A percentile compares a stretch with the other conserved stretches of the same genome.
phyloP scores from a whole-genome alignment of 2,329 filamentous ascomycete species.

The Parasarocladium wereldwijsianum region DNA sequence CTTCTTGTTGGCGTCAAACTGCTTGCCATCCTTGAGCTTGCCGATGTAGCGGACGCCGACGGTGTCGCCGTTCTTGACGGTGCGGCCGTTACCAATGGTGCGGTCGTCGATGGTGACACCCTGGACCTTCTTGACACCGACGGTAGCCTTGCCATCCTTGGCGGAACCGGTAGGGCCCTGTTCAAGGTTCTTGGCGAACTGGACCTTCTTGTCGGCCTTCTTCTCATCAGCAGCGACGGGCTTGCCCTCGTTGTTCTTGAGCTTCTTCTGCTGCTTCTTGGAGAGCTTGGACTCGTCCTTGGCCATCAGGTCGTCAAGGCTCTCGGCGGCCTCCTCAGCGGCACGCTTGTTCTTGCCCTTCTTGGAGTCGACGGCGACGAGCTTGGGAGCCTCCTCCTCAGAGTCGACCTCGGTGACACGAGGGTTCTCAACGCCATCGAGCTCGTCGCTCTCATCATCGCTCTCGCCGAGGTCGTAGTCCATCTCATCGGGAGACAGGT shows the following conservation, averaged over 20 bases:
- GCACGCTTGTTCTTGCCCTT: constrained; percentile 91
- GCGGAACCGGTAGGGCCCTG: constrained; percentile 76
- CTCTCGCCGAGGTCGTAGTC: constrained; percentile 60
- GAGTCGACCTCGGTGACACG: constrained; percentile 73
- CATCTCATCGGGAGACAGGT: constrained; percentile 68
- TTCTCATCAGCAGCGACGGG: constrained; percentile 49
- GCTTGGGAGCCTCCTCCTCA: constrained; percentile 56
- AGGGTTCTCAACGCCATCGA: constrained; percentile 64
- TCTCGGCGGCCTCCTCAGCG: constrained; percentile 58
- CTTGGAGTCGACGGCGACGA: constrained; percentile 35
- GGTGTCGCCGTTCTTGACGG: constrained; percentile 78
- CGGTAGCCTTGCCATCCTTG: constrained; percentile 27
- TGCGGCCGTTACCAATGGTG: constrained; percentile 73
- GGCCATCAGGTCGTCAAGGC: constrained; percentile 72
- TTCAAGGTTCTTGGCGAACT: constrained; percentile 98
- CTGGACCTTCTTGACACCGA: constrained; percentile 64
- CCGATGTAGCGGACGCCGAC: constrained; percentile 96
- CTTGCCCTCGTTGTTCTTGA: constrained; percentile 96
- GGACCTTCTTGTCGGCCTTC: constrained; percentile 82
- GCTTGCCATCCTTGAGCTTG: constrained; percentile 86
- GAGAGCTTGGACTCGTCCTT: constrained; percentile 71
- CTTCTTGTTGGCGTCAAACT: constrained; percentile 99
- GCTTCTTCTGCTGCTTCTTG: constrained; percentile 97
- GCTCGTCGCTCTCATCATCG: constrained; percentile 59
- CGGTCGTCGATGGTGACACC: constrained; percentile 93